phyloP scores from a whole-genome alignment of 352 stramenopile genomes.

The Phytophthora gonapodyides region DNA sequence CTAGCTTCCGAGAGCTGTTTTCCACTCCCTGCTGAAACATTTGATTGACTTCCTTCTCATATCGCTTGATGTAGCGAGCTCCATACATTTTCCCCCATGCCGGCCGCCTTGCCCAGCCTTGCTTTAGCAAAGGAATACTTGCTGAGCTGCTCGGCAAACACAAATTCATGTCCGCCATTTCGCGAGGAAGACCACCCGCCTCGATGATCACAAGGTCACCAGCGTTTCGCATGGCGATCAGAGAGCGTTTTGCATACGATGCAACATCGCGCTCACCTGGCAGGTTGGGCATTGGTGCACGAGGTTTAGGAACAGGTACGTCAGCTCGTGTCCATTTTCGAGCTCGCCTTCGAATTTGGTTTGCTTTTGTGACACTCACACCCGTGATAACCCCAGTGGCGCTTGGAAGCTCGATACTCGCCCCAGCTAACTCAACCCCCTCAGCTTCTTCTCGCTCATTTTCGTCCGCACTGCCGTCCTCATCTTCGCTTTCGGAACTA shows the following conservation, averaged over 20 bases:
- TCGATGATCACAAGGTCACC: constrained; percentile 9
- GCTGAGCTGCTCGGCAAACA: not conserved
- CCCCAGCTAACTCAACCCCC: not conserved
- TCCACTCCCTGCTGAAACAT: constrained; percentile 1
- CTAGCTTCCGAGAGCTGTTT: constrained; percentile 11
- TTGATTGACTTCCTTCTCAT: constrained; percentile 7
- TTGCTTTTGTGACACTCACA: constrained; percentile 2
- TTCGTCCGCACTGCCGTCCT: constrained; percentile 1
- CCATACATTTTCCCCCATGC: constrained; percentile 12
- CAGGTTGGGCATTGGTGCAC: too few relatives aligned
- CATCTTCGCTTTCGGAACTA: constrained; percentile 14
- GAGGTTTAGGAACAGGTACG: not conserved
- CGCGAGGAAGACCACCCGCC: not conserved
- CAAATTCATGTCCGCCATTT: not conserved
- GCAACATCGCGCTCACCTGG: constrained; percentile 11
- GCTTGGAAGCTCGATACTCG: too few relatives aligned
- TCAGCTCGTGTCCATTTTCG: constrained; percentile 4
- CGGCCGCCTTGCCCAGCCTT: constrained; percentile 10
- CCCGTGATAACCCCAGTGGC: constrained; percentile 1
- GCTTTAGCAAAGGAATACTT: not conserved
- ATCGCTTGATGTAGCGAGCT: constrained; percentile 10
- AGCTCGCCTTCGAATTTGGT: constrained; percentile 8
- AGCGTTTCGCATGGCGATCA: constrained; percentile 11
- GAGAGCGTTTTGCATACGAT: constrained; percentile 9
- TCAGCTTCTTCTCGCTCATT: constrained; percentile 1